Evolutionary conservation across 345 rosid genomes (phyloP).

Genomic region (Pugionium dolabratum): DNA sequence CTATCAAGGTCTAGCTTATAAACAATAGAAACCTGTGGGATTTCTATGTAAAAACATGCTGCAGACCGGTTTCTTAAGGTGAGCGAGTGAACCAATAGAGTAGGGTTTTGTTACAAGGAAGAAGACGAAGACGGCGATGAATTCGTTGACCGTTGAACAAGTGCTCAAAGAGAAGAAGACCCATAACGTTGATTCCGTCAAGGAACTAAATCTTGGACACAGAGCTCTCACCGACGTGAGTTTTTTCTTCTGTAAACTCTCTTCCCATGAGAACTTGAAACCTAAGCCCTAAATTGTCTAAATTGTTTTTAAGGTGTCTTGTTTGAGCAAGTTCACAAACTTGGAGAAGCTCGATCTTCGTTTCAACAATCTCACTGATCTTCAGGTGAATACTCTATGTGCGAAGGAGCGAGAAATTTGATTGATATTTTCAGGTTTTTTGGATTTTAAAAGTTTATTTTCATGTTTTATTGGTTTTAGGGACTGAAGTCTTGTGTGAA

Average conservation of each 20-base stretch:
- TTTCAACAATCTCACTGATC: conserved; percentile 54
- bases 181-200: conserved; percentile 52
- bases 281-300: conserved; percentile 17
- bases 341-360: conserved; percentile 71
- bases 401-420: not conserved
- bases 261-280: not conserved
- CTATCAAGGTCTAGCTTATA: not conserved
- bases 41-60: not conserved
- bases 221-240: conserved; percentile 76
- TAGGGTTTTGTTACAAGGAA: conserved; percentile 34
- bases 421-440: too few relatives aligned
- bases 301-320: conserved; percentile 54
- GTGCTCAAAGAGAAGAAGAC: conserved; percentile 60
- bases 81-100: conserved; percentile 15
- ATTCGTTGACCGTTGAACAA: conserved; percentile 54
- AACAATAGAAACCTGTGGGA: not conserved
- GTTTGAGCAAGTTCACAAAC: conserved; percentile 59
- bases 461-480: conserved; percentile 37
- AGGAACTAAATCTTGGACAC: conserved; percentile 61
- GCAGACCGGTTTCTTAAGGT: not conserved
- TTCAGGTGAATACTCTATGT: conserved; percentile 49
- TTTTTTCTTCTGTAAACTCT: conserved; percentile 16
- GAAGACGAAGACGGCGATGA: conserved; percentile 47
- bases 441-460: too few relatives aligned
- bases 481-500: conserved; percentile 66